A percentile compares a stretch with the other conserved stretches of the same genome.
Evolutionary conservation across 179 eudicot species (phyloP).

Genomic region (Vitellaria paradoxa): DNA sequence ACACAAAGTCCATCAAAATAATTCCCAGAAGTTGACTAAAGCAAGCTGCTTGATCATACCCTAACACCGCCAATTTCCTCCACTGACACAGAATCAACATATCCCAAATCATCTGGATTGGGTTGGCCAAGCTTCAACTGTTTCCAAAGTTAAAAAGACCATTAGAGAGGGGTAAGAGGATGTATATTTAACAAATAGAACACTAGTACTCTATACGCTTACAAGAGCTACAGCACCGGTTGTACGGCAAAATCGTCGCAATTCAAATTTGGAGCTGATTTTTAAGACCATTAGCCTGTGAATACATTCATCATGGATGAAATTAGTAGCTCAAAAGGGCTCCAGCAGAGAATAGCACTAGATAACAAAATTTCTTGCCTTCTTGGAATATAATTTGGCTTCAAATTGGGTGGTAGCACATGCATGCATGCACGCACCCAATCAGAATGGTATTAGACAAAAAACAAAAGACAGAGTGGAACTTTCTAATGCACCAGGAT

Average conservation of each 20-base stretch:
- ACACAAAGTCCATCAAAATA: conserved; percentile 2
- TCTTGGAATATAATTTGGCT: too few relatives aligned
- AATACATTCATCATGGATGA: not conserved
- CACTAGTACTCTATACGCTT: conserved; percentile 26
- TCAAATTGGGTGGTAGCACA: too few relatives aligned
- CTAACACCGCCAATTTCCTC: conserved; percentile 90
- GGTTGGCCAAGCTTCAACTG: conserved; percentile 96
- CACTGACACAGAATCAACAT: conserved; percentile 80
- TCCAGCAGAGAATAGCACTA: not conserved
- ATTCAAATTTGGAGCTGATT: conserved; percentile 90
- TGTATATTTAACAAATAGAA: not conserved
- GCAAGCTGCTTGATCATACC: conserved; percentile 35
- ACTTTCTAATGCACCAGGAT: not conserved
- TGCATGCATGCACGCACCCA: too few relatives aligned
- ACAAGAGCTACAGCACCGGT: conserved; percentile 90
- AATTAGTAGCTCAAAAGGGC: not conserved
- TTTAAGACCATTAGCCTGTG: conserved; percentile 92
- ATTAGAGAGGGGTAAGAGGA: not conserved
- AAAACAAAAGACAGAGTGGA: not conserved
- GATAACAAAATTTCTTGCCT: not conserved
- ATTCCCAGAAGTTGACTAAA: not conserved
- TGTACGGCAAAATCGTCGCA: conserved; percentile 92
- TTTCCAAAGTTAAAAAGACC: conserved; percentile 16
- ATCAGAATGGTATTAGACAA: not conserved
- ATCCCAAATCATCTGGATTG: conserved; percentile 81